Evolutionary conservation across 2,329 filamentous ascomycete species (phyloP).

Genomic region (Paradendryphiella salina): DNA sequence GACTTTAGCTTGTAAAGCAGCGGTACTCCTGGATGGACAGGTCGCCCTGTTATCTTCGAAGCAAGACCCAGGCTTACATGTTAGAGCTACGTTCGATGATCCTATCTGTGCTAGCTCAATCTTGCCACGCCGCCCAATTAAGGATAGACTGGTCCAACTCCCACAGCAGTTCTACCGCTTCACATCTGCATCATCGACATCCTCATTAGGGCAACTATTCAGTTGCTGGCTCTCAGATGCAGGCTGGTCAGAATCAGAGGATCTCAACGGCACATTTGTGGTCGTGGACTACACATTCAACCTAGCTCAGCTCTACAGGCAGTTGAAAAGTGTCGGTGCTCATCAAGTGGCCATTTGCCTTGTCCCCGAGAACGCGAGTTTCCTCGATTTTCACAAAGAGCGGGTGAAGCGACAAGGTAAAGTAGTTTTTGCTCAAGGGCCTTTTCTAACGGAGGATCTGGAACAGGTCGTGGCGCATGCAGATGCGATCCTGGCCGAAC

Average conservation of each 20-base stretch:
- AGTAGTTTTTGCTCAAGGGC: constrained; percentile 34
- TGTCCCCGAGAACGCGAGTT: constrained; percentile 30
- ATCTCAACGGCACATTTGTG: constrained; percentile 21
- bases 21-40: constrained; percentile 47
- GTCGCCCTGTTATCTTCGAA: constrained; percentile 47
- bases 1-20: constrained; percentile 50
- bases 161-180: constrained; percentile 18
- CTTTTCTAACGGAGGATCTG: constrained; percentile 27
- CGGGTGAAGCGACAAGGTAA: constrained; percentile 20
- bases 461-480: constrained; percentile 22
- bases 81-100: constrained; percentile 40
- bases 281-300: constrained; percentile 33
- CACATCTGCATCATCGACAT: constrained; percentile 12
- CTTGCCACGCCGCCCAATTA: constrained; percentile 12
- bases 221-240: constrained; percentile 15
- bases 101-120: constrained; percentile 32
- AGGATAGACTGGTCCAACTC: constrained; percentile 6
- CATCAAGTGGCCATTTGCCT: constrained; percentile 36
- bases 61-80: constrained; percentile 48
- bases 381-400: constrained; percentile 22
- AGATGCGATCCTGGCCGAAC: constrained; percentile 16
- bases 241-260: constrained; percentile 19
- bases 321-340: constrained; percentile 10
- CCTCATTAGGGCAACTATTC: constrained; percentile 20
- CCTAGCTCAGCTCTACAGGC: constrained; percentile 20